Evolutionary conservation across 1,284 basidiomycete species (phyloP).

Genomic region (Ceratobasidium sp.): DNA sequence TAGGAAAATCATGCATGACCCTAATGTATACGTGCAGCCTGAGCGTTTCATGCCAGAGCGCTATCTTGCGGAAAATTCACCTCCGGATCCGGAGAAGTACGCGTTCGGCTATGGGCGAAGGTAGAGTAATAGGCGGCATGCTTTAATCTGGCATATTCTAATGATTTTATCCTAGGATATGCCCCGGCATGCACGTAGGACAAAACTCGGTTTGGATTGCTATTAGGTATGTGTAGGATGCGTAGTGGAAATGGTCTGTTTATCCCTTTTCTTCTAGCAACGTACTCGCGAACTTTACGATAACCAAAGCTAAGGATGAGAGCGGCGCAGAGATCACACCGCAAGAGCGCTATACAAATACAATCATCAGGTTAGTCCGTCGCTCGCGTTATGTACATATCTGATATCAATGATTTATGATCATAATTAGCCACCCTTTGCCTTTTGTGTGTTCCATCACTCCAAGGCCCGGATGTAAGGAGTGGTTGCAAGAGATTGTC

Average conservation of each 20-base stretch:
- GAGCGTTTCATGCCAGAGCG: slow-evolving; percentile 89
- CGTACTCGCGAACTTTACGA: slow-evolving; percentile 18
- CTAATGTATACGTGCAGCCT: slow-evolving; percentile 89
- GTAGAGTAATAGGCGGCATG: neutral
- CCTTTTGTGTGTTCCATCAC: slow-evolving; percentile 18
- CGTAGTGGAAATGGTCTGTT: neutral
- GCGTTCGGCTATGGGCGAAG: slow-evolving; percentile 30
- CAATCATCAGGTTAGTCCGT: slow-evolving; percentile 20
- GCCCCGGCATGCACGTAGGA: slow-evolving; percentile 30
- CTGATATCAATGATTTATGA: neutral
- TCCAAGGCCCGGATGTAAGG: slow-evolving; percentile 18
- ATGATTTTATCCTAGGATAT: neutral
- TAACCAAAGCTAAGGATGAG: slow-evolving; percentile 34
- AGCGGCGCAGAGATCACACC: slow-evolving; percentile 23
- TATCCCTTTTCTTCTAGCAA: slow-evolving; percentile 1
- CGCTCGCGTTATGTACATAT: neutral
- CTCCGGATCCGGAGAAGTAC: slow-evolving; percentile 49
- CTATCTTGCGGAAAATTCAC: slow-evolving; percentile 85
- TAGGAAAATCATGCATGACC: slow-evolving; percentile 77
- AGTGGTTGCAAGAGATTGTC: slow-evolving; percentile 1
- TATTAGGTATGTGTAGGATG: neutral
- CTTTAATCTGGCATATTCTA: neutral
- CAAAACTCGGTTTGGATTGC: slow-evolving; percentile 33
- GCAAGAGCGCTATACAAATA: slow-evolving; percentile 12
- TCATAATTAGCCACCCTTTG: slow-evolving; percentile 10